Base-by-base conservation (phyloP, 257 asterid species). In the Agastache rugosa region DNA sequence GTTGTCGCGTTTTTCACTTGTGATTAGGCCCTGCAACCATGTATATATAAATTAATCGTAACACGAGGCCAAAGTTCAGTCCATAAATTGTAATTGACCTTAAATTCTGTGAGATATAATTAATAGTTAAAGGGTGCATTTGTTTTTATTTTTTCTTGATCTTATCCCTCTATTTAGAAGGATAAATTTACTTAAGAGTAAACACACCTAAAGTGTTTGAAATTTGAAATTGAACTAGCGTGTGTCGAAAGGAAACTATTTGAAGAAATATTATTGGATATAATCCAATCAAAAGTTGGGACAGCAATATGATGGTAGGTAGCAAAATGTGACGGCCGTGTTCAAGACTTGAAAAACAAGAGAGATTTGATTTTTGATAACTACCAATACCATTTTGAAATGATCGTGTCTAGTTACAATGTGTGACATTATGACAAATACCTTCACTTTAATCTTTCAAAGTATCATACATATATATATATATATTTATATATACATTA, bases 1-100 rank as follows among this genome's bases (percentile, higher is more conserved):
- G 34, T 71, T 79, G 86, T 95, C 99, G 5, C 99, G 82, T 56
- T 90, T 85, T 23, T 90, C 99, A 5, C 84, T 80, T 0, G 83
- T 85, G 37, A 95, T 92, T 41, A 92, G 81, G 2, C 96, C 96
- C 99, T 94, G 78, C 16, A 50, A 9, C 44, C 44, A 8, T 39
- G 12, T 10, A 39, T 31, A 31, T 10, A 39, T 31, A 31, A 31
- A 31, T 31, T 31, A 31, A 31, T 29, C 34, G 5, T 3, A 29
- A 1, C 34, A 29, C 5, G 1, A 31, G 37, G 7, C 1, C 7
- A 31, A 4, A 31, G 37, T 31, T 31, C 8, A 5, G 7, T 0
- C 7, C 37, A 31, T 31, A 31, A 31, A 31, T 31, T 4, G 37
- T 31, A 31, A 31, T 31, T 31, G 5, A 31, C 37, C 4, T 5